phyloP scores from a whole-genome alignment of 139 green algal genomes.

The Chlorella sp. region DNA sequence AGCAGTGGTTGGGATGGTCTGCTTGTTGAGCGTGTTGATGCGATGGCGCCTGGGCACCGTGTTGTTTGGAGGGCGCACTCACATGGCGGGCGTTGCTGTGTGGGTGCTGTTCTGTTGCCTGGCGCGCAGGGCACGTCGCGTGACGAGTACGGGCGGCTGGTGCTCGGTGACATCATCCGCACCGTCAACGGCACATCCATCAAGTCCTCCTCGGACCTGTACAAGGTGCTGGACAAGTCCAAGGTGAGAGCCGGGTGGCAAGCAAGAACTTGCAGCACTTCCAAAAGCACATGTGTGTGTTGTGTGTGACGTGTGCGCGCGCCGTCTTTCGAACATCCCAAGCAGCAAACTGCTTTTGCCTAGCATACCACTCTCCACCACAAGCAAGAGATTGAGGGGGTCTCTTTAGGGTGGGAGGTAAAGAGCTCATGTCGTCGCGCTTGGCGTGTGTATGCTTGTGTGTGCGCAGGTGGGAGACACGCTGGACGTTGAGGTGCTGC shows the following conservation, averaged over 20 bases:
- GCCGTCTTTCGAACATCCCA: too few relatives aligned
- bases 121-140: constrained; percentile 62
- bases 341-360: too few relatives aligned
- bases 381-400: too few relatives aligned
- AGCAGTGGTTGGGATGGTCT: too few relatives aligned
- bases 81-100: too few relatives aligned
- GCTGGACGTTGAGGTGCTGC: constrained; percentile 47
- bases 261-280: not conserved
- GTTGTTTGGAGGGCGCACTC: not conserved
- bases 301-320: too few relatives aligned
- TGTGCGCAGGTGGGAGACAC: constrained; percentile 38
- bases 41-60: not conserved
- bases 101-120: too few relatives aligned
- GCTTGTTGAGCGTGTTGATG: not conserved
- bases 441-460: not conserved
- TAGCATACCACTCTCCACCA: too few relatives aligned
- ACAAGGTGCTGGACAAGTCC: constrained; percentile 65
- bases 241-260: constrained; percentile 19
- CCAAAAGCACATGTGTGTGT: not conserved
- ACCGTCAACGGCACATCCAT: constrained; percentile 42
- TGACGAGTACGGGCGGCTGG: constrained; percentile 64
- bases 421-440: too few relatives aligned
- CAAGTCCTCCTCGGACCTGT: constrained; percentile 59
- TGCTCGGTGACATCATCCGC: constrained; percentile 84
- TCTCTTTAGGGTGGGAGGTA: too few relatives aligned